Evolutionary conservation across 768 basidiomycete species (phyloP), one percentile per base, ranked within the genome.

Genomic region (Zangia roseola): DNA sequence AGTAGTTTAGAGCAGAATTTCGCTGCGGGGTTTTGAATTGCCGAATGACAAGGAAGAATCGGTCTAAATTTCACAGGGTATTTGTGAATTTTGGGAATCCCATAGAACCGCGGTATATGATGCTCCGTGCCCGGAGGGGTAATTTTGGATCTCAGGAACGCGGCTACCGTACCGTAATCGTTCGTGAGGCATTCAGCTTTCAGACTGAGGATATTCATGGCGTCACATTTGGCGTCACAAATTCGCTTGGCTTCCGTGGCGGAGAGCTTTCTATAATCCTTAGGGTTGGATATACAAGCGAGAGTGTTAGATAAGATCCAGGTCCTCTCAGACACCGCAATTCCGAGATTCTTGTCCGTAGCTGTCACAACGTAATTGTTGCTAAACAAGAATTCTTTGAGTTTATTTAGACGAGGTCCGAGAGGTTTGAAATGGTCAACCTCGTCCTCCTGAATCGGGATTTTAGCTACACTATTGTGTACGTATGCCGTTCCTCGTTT

Each of bases 21-120:
- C 5, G 46, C 52, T 2, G 25, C 42, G 1, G 19, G 52, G 35
- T 53, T 53, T n/a, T 44, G 42, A 0, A 49, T 42, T 0, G 37
- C 43, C 0, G 21, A 31, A 16, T 49, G 47, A 4, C 47, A 53
- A 0, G 38, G 47, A 2, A 53, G 1, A 0, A 53, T 53, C 0
- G 33, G 47, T 2, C 47, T 9, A 9, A 43, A 48, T 45, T 53
- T 53, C 0, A 53, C 48, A 0, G 48, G 55, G 3, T n/a, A 1
- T 33, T 56, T 56, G 26, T 56, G 55, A 2, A 56, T 56, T 13
- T 56, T 56, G 0, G 55, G 55, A 0, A 56, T 47, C 0, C 55
- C 55, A 36, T 56, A 56, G n/a, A 53, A 52, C 1, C 3, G 14
- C 0, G 50, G 54, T 5, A 55, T 16, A 2, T 44, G 5, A 14